These are phyloP conservation scores for Rubroboletus pulcherrimus DNA, from an alignment of 768 basidiomycete genomes.

Conservation along the genomic window DNA sequence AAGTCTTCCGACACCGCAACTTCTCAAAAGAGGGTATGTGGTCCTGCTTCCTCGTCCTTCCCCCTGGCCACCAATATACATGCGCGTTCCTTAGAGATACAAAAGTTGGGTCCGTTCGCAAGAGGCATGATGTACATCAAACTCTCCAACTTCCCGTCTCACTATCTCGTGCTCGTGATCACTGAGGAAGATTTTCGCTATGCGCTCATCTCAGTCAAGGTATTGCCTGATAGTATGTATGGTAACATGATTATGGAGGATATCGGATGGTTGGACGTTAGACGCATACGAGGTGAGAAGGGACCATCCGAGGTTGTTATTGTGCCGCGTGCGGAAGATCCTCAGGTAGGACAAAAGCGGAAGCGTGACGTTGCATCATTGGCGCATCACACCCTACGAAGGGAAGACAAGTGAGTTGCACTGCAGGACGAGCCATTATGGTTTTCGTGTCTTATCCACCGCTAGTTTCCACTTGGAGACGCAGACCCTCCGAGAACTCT, in stretches of 20 bases:
- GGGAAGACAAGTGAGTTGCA: conserved; percentile 29
- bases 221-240: conserved; percentile 51
- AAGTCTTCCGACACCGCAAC: conserved; percentile 65
- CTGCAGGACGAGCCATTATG: neutral
- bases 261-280: conserved; percentile 74
- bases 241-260: conserved; percentile 67
- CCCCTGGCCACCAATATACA: neutral
- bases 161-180: conserved; percentile 84
- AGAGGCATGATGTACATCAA: conserved; percentile 72
- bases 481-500: conserved; percentile 70
- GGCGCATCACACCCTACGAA: conserved; percentile 7
- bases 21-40: conserved; percentile 58
- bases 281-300: conserved; percentile 55
- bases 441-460: neutral
- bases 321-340: conserved; percentile 15
- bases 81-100: conserved; percentile 46
- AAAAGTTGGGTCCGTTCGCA: conserved; percentile 63
- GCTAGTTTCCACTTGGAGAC: conserved; percentile 63
- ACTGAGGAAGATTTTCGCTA: conserved; percentile 75
- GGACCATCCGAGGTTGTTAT: conserved; percentile 16
- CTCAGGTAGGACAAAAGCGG: conserved; percentile 27
- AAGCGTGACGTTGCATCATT: conserved; percentile 22
- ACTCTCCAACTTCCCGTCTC: conserved; percentile 68
- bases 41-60: neutral
- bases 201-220: conserved; percentile 70